A percentile compares a stretch with the other conserved stretches of the same genome.
These are phyloP conservation scores for Geotrichum restrictum DNA, from an alignment of 1,139 yeast genomes.

Conservation along the genomic window DNA sequence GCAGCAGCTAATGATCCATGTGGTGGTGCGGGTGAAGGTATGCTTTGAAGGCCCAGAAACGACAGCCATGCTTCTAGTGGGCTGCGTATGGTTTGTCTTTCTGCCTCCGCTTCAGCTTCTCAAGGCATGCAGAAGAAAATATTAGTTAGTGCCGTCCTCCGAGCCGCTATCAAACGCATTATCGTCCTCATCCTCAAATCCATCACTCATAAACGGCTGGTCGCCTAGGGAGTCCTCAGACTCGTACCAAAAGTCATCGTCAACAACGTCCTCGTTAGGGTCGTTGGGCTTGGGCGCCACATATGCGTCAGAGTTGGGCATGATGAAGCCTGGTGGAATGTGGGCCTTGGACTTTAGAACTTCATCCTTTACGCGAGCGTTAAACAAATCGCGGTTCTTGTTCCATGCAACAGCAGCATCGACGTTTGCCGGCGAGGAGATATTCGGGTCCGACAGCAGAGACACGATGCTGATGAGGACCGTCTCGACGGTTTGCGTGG, in stretches of 20 bases:
- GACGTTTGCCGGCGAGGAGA: conserved; percentile 89
- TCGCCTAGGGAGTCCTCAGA: conserved; percentile 59
- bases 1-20: too few species aligned
- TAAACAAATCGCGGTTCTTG: conserved; percentile 75
- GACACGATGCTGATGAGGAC: conserved; percentile 88
- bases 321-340: conserved; percentile 77
- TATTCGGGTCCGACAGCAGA: conserved; percentile 87
- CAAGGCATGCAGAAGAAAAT: too few species aligned
- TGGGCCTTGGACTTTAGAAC: conserved; percentile 80
- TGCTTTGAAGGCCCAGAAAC: too few species aligned
- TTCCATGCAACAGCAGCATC: conserved; percentile 94
- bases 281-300: conserved; percentile 43
- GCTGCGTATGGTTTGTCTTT: too few species aligned
- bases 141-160: neutral
- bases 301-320: conserved; percentile 68
- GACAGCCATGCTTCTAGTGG: too few species aligned
- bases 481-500: conserved; percentile 91
- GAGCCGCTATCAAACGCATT: conserved; percentile 6
- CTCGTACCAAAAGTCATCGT: conserved; percentile 85
- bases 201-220: conserved; percentile 32
- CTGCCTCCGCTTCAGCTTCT: too few species aligned
- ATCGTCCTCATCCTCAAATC: conserved; percentile 18
- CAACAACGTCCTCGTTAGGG: conserved; percentile 62
- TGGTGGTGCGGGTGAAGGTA: too few species aligned
- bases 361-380: conserved; percentile 71